These are phyloP conservation scores for Rhexocercosporidium sp. DNA, from an alignment of 2,329 filamentous ascomycete species.

Conservation along the genomic window DNA sequence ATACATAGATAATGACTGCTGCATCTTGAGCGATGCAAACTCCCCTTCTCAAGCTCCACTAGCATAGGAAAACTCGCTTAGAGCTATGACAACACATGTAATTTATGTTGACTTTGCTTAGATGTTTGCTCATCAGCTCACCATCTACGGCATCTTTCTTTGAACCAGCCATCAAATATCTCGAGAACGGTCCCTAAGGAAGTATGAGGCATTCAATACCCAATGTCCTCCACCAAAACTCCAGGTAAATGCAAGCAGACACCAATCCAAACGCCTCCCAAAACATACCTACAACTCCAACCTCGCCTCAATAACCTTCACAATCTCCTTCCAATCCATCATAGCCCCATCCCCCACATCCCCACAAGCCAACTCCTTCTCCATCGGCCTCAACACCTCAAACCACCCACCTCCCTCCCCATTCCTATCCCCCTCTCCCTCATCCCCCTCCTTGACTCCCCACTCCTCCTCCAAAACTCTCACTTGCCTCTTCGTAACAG, in stretches of 20 bases:
- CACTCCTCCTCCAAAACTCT: conserved; percentile 74
- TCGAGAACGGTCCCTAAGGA: neutral
- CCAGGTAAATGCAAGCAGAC: neutral
- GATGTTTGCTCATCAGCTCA: too few species aligned
- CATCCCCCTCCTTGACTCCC: conserved; percentile 73
- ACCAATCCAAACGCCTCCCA: neutral
- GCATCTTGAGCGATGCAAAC: too few species aligned
- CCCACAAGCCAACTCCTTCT: conserved; percentile 83
- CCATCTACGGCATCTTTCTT: too few species aligned
- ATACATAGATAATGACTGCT: too few species aligned
- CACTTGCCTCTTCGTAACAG: conserved; percentile 77
- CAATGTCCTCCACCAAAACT: neutral
- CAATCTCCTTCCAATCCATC: conserved; percentile 80
- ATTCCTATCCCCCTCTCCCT: conserved; percentile 58
- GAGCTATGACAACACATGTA: too few species aligned
- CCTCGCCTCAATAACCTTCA: conserved; percentile 63
- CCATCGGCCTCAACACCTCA: conserved; percentile 72
- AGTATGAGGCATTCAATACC: neutral
- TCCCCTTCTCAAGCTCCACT: too few species aligned
- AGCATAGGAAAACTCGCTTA: too few species aligned
- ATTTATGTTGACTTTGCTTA: too few species aligned
- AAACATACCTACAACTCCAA: conserved; percentile 30
- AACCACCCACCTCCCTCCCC: conserved; percentile 71
- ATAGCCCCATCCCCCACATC: conserved; percentile 84
- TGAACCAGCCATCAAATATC: neutral